These are phyloP conservation scores for Chytriomyces confervae DNA, from an alignment of 192 early-diverging fungal genomes.

Conservation along the genomic window DNA sequence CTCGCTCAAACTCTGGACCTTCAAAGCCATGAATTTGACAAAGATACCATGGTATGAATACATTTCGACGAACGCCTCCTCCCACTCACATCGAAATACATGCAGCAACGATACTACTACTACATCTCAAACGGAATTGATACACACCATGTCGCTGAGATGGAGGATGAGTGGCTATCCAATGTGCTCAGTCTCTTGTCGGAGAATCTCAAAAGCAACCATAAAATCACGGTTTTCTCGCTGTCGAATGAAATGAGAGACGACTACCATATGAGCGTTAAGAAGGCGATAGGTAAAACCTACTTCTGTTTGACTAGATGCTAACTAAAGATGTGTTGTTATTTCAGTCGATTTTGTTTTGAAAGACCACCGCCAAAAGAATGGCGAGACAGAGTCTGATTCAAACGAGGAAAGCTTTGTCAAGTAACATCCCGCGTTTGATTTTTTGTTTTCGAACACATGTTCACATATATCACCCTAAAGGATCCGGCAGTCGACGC, in stretches of 20 bases:
- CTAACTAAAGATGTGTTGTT: background rate
- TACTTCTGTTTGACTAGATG: background rate
- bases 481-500: constrained; percentile 55
- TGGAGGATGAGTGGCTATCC: constrained; percentile 64
- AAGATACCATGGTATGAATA: constrained; percentile 36
- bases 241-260: constrained; percentile 66
- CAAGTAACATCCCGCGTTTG: constrained; percentile 28
- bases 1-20: constrained; percentile 16
- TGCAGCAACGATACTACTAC: constrained; percentile 71
- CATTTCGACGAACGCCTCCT: constrained; percentile 12
- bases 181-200: constrained; percentile 62
- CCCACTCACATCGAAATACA: constrained; percentile 1
- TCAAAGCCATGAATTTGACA: constrained; percentile 32
- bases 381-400: constrained; percentile 34
- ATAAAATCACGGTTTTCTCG: constrained; percentile 43
- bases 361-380: constrained; percentile 65
- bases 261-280: constrained; percentile 71
- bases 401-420: constrained; percentile 49
- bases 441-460: background rate
- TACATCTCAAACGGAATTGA: constrained; percentile 71
- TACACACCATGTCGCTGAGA: constrained; percentile 66
- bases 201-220: constrained; percentile 47
- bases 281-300: constrained; percentile 64
- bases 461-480: too few species aligned
- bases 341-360: constrained; percentile 68